phyloP scores from a whole-genome alignment of 2,329 filamentous ascomycete genomes.

The Colletotrichum tofieldiae region DNA sequence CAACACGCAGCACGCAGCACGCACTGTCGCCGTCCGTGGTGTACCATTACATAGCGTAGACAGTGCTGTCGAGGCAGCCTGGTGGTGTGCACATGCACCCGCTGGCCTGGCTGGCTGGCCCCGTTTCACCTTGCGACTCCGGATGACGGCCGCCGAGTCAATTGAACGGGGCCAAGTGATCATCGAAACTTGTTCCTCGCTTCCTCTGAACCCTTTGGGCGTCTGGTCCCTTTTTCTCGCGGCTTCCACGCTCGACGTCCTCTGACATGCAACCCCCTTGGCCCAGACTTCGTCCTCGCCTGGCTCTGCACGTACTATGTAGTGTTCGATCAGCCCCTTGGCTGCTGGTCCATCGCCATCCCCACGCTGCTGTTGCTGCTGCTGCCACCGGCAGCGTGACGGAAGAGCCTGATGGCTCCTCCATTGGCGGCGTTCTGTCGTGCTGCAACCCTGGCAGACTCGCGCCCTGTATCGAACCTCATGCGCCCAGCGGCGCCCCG shows the following conservation, averaged over 20 bases:
- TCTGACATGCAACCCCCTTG: not conserved
- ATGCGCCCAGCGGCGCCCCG: constrained; percentile 31
- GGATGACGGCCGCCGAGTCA: constrained; percentile 29
- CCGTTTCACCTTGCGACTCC: constrained; percentile 41
- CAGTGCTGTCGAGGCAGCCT: not conserved
- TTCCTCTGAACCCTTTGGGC: not conserved
- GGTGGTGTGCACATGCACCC: not conserved
- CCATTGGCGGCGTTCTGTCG: not conserved
- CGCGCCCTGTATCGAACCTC: constrained; percentile 33
- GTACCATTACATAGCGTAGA: not conserved
- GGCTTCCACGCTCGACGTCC: not conserved
- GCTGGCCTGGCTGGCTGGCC: constrained; percentile 8
- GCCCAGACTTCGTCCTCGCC: not conserved
- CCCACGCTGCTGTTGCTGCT: not conserved
- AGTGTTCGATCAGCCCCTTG: not conserved
- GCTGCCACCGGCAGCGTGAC: not conserved
- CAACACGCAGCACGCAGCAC: not conserved
- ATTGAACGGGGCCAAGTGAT: constrained; percentile 32
- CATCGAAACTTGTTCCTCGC: constrained; percentile 38
- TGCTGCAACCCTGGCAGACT: constrained; percentile 8
- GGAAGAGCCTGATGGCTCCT: not conserved
- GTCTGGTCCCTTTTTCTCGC: not conserved
- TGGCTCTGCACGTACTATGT: not conserved
- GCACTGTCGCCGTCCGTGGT: not conserved
- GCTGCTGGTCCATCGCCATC: not conserved